Base-by-base conservation (phyloP, 2,329 filamentous ascomycete genomes). In the Periconia sp. region DNA sequence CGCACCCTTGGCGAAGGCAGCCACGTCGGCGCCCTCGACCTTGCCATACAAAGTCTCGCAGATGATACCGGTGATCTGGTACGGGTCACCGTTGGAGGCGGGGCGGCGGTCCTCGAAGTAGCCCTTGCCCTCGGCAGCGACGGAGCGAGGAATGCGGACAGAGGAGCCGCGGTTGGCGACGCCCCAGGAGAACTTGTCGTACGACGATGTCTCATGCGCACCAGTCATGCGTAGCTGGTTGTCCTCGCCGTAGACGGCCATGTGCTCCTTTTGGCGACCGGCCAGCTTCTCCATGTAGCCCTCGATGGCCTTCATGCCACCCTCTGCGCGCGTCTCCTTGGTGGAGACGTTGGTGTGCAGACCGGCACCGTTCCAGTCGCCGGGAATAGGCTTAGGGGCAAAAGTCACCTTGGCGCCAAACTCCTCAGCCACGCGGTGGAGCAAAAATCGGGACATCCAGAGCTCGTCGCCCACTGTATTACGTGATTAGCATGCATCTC, bases 281-380 rank as follows among this genome's bases (percentile, higher is more conserved):
- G 72, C 65, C 26, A 80, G 74, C 66, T 76, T 76, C 69, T 79
- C 76, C 72, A 80, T 83, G 89, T 92, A 80, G 24, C 68, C 70
- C 69, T 97, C 92, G 57, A 99, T 99, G 74, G 83, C 76, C 85
- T 95, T 95, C 86, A 97, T 94, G 70, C 94, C 94, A 63, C 92
- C 92, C 57, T 96, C 90, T 41, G 79, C 80, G 65, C 94, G 90
- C 83, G 94, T 99, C 63, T 86, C 84, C 73, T 86, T 83, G 64
- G 89, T 92, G 33, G 89, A 95, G 72, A 96, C 94, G 84, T 97
- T 95, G 80, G 80, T 86, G 83, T 95, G 91, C 36, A 96, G 86
- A 74, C 90, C 90, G 48, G 90, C 90, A 66, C 92, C 94, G 80
- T 97, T 97, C 92, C 94, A 97, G 79, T 95, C 87, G 66, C 92